These are phyloP conservation scores for Saturnispora mendoncae DNA, from an alignment of 805 yeast species.

Conservation along the genomic window DNA sequence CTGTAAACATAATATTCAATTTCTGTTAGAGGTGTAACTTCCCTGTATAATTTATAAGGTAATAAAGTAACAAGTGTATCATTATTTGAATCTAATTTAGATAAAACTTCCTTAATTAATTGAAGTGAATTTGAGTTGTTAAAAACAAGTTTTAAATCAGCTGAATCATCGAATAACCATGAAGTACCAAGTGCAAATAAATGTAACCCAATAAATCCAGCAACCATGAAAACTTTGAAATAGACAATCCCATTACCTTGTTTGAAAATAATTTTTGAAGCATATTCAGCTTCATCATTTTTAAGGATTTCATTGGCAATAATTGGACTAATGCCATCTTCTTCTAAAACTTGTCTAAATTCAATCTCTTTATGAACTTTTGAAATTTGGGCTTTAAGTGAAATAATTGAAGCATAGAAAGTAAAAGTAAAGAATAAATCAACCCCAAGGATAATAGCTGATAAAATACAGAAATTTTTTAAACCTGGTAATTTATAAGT, in stretches of 20 bases:
- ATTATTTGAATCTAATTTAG: conserved; percentile 23
- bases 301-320: conserved; percentile 67
- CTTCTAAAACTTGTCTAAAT: conserved; percentile 75
- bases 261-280: conserved; percentile 25
- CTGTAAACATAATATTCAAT: conserved; percentile 52
- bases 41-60: conserved; percentile 50
- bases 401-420: conserved; percentile 73
- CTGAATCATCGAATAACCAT: conserved; percentile 51
- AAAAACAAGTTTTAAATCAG: conserved; percentile 29
- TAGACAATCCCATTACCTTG: conserved; percentile 39
- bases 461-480: conserved; percentile 69
- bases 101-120: conserved; percentile 1
- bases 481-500: conserved; percentile 65
- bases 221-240: conserved; percentile 52
- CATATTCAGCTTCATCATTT: conserved; percentile 20
- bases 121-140: conserved; percentile 14
- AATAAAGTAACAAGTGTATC: conserved; percentile 46
- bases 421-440: conserved; percentile 72
- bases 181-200: conserved; percentile 61
- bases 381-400: conserved; percentile 82
- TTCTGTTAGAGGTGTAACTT: conserved; percentile 45
- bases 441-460: conserved; percentile 57
- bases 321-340: conserved; percentile 74
- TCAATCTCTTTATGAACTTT: conserved; percentile 75
- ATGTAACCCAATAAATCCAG: conserved; percentile 53